Evolutionary conservation across 805 yeast species (phyloP), one percentile per base, ranked within the genome.

Genomic region (Diddensiella santjacobensis): DNA sequence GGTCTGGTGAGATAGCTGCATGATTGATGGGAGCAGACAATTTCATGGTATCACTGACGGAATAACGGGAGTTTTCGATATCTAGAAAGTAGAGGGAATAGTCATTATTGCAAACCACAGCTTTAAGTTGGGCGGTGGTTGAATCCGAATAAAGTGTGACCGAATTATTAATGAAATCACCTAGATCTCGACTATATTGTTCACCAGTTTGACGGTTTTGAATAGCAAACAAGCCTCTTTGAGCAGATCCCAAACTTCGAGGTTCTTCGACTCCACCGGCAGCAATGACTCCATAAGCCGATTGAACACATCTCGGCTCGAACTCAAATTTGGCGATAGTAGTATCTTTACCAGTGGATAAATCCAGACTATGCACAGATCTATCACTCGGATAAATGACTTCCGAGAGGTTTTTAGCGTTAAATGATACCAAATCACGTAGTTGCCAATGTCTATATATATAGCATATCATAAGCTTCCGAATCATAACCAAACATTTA

Each of bases 61-160:
- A 33, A 4, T 39, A 46, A 8, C 75, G 74, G 3, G 78, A 65
- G 50, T 72, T 74, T 36, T 66, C 60, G 5, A 88, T 71, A 55
- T 82, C 83, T 47, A 87, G 73, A 44, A 75, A 69, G 60, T 89
- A 87, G 44, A 89, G 68, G 45, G 77, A 71, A 38, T 80, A 77
- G 64, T 90, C 98, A 63, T 90, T 90, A 63, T 89, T 90, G 65
- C 96, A 89, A 19, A 87, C 78, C 51, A 79, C 75, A 1, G 90
- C 77, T 60, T 74, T 82, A 22, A 33, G 35, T 17, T 44, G 36
- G 30, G 29, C 30, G 20, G 30, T 39, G 1, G 51, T 4, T 37
- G 72, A 71, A 8, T 69, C 63, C 20, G 54, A 40, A 23, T 54
- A 65, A 33, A 67, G 50, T 8, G 57, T 52, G 36, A 88, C 95